Base-by-base conservation (phyloP, 1,139 yeast species). In the Scheffersomyces insectosa region DNA sequence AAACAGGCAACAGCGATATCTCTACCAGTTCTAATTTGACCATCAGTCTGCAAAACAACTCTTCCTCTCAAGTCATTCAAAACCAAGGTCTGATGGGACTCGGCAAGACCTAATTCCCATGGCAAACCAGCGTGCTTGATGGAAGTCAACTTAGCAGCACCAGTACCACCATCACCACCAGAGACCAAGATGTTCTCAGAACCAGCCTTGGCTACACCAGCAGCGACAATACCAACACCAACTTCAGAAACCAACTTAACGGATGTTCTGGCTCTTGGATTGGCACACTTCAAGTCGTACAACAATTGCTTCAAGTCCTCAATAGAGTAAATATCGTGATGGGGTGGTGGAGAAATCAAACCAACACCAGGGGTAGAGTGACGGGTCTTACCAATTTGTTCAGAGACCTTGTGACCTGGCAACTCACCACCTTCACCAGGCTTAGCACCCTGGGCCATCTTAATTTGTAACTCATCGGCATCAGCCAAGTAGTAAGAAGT, bases 401-500 rank as follows among this genome's bases (percentile, higher is more conserved):
- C 81, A 34, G 95, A 82, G 39, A 93, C 98, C 70, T 93, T 93
- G 72, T 88, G 87, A 48, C 97, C 97, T 37, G 98, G 97, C 55
- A 93, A 77, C 68, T 93, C 98, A 79, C 99, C 99, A 77, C 99
- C 99, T 75, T 93, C 98, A 75, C 98, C 99, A 8, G 98, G 98
- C 70, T 93, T 93, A 44, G 99, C 99, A 70, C 99, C 98, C 71
- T 93, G 99, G 8, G 99, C 98, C 95, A 93, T 90, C 72, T 93
- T 93, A 65, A 93, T 93, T 71, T 93, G 99, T 52, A 93, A 82
- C 72, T 93, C 98, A 62, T 93, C 98, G 36, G 98, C 96, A 70
- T 93, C 98, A 30, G 97, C 84, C 59, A 93, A 77, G 65, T 93
- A 93, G 70, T 85, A 82, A 2, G 97, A 89, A 6, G 99, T 93